phyloP scores from a whole-genome alignment of 23 red algal species.

The Gracilaria gracilis region DNA sequence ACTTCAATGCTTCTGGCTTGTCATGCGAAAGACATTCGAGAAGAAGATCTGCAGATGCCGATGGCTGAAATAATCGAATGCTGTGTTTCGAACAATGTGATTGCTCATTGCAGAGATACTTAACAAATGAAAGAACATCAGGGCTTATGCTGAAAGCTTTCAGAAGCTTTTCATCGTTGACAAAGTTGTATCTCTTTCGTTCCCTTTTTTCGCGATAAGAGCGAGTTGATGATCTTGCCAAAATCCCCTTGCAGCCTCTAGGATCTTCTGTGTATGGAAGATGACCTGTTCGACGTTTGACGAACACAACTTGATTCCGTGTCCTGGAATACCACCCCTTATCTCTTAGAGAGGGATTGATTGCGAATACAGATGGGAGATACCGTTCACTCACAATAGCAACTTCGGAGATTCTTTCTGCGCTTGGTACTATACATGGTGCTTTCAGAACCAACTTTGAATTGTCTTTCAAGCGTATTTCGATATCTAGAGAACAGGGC shows the following conservation, averaged over 20 bases:
- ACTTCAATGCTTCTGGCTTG: slow-evolving; percentile 70
- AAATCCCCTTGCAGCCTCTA: slow-evolving; percentile 79
- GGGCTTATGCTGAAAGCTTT: slow-evolving; percentile 68
- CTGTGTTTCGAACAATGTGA: not conserved
- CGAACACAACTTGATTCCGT: slow-evolving; percentile 69
- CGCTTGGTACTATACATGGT: slow-evolving; percentile 88
- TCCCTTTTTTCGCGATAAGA: not conserved
- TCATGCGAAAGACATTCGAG: slow-evolving; percentile 71
- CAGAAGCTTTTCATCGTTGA: slow-evolving; percentile 61
- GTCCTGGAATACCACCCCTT: slow-evolving; percentile 60
- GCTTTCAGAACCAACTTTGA: slow-evolving; percentile 42
- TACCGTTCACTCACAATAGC: slow-evolving; percentile 81
- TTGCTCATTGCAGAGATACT: slow-evolving; percentile 57
- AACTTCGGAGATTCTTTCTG: slow-evolving; percentile 40
- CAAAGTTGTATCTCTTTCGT: slow-evolving; percentile 46
- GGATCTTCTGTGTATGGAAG: slow-evolving; percentile 84
- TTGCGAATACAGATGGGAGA: slow-evolving; percentile 44
- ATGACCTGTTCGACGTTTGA: slow-evolving; percentile 89
- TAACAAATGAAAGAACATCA: slow-evolving; percentile 62
- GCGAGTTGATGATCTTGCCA: slow-evolving; percentile 61
- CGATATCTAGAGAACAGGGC: slow-evolving; percentile 81
- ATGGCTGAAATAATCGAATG: slow-evolving; percentile 10
- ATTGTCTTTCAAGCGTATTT: slow-evolving; percentile 50
- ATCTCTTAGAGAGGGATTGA: slow-evolving; percentile 16
- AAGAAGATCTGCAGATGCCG: slow-evolving; percentile 41